Base-by-base conservation (phyloP, 305 asterid species). In the Ajuga reptans region DNA sequence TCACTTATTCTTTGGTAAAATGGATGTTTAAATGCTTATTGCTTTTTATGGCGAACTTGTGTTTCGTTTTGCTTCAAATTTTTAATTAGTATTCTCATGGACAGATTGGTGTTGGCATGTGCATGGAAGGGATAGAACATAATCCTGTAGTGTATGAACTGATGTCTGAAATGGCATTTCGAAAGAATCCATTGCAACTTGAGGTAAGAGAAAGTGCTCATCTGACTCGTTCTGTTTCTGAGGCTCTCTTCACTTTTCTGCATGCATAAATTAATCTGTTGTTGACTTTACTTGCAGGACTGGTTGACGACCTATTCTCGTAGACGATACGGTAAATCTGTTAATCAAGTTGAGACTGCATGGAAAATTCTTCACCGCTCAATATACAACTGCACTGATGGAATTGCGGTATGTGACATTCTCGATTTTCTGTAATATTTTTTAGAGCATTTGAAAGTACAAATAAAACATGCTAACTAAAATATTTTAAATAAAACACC, bases 71-170 rank as follows among this genome's bases (percentile, higher is more conserved):
- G 66, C 72, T 64, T 64, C 27, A 0, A 42, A 29, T 54, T 39
- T 18, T 18, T 5, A 29, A 59, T 59, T 53, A 49, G 63, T 56
- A 45, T 72, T 66, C 79, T 79, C 57, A 81, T 65, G 73, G 72
- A 77, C 84, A 93, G 99, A 72, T 93, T 68, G 99, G 99, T 66
- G 99, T 90, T 37, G 97, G 97, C 59, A 87, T 89, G 97, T 90
- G 99, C 88, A 93, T 93, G 99, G 97, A 93, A 87, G 99, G 99
- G 77, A 90, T 87, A 57, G 99, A 93, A 78, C 96, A 93, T 0
- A 93, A 93, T 77, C 99, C 99, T 9, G 95, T 93, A 41, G 97
- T 88, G 12, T 93, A 83, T 59, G 99, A 93, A 84, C 89, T 89
- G 72, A 93, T 93, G 99, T 79, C 96, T 37, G 99, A 93, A 84